Percentiles rank a stretch among this genome's conserved stretches.
Evolutionary conservation across 1,284 basidiomycete species (phyloP).

Genomic region (Trichosporon asahii): DNA sequence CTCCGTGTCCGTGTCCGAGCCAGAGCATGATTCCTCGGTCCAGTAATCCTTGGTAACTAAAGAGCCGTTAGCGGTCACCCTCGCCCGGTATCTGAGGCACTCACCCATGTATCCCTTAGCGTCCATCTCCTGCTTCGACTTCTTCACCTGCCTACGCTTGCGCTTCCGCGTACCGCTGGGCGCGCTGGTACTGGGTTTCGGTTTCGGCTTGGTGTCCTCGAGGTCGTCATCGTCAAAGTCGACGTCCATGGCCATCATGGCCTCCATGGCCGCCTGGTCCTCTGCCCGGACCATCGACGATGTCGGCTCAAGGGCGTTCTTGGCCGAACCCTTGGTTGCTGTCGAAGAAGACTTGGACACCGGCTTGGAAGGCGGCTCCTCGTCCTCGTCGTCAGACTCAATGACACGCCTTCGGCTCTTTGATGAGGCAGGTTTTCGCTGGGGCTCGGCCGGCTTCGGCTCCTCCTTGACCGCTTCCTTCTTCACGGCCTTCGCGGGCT

Average conservation of each 20-base stretch:
- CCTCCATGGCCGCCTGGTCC: constrained; percentile 47
- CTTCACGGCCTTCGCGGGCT: constrained; percentile 6
- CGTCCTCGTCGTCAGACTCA: constrained; percentile 38
- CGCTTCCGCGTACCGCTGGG: constrained; percentile 12
- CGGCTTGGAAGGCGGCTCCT: constrained; percentile 18
- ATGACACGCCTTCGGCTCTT: constrained; percentile 36
- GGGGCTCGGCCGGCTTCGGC: neutral
- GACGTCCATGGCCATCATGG: constrained; percentile 47
- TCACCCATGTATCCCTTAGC: constrained; percentile 47
- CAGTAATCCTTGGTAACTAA: constrained; percentile 40
- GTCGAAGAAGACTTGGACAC: neutral
- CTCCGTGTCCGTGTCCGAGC: constrained; percentile 32
- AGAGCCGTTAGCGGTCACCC: neutral
- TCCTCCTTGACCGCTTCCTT: neutral
- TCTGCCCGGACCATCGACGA: constrained; percentile 38
- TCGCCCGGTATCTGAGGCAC: constrained; percentile 13
- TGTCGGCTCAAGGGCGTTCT: constrained; percentile 29
- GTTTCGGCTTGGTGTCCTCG: neutral
- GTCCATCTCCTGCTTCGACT: constrained; percentile 38
- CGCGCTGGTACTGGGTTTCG: constrained; percentile 7
- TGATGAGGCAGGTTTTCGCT: constrained; percentile 5
- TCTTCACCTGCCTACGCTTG: constrained; percentile 38
- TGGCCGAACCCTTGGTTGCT: constrained; percentile 10
- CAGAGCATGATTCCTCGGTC: constrained; percentile 38
- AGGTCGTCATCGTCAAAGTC: constrained; percentile 31